phyloP scores from a whole-genome alignment of 1,284 basidiomycete species.

The Ganoderma lucidum region DNA sequence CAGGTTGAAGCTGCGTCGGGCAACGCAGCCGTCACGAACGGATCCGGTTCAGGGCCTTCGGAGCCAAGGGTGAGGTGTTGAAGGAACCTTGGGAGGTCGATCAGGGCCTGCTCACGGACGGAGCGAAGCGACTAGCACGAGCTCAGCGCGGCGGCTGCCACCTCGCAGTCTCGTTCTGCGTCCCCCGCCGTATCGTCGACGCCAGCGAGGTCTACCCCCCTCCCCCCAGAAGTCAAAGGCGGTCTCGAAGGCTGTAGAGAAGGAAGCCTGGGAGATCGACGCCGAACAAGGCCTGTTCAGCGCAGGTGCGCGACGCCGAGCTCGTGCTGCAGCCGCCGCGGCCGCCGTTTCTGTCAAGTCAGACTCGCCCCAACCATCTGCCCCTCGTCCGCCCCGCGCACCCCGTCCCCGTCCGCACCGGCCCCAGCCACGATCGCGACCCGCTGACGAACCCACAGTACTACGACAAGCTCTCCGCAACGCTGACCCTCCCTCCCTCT shows the following conservation, averaged over 20 bases:
- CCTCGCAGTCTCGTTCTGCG: constrained; percentile 18
- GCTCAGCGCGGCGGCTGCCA: constrained; percentile 28
- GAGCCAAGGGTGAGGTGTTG: constrained; percentile 17
- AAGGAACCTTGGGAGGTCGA: constrained; percentile 50
- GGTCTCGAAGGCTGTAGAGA: constrained; percentile 49
- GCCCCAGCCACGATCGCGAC: constrained; percentile 35
- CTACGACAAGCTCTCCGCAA: constrained; percentile 60
- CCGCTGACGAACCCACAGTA: constrained; percentile 62
- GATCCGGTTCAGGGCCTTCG: neutral
- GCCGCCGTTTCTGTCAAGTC: constrained; percentile 29
- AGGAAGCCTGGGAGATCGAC: constrained; percentile 81
- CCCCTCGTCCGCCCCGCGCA: constrained; percentile 27
- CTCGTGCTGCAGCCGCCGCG: constrained; percentile 60
- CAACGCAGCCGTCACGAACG: constrained; percentile 4
- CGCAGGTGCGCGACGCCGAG: constrained; percentile 72
- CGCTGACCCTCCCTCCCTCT: constrained; percentile 70
- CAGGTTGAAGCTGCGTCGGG: constrained; percentile 47
- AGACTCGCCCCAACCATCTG: constrained; percentile 11
- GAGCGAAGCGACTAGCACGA: constrained; percentile 43
- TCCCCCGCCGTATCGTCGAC: constrained; percentile 23
- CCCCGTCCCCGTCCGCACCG: constrained; percentile 27
- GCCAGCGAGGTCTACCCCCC: constrained; percentile 23
- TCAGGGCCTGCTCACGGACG: constrained; percentile 44
- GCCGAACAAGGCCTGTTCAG: constrained; percentile 76
- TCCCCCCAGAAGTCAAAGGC: constrained; percentile 23